phyloP scores from a whole-genome alignment of 306 rosid species.

The Comarum palustre region DNA sequence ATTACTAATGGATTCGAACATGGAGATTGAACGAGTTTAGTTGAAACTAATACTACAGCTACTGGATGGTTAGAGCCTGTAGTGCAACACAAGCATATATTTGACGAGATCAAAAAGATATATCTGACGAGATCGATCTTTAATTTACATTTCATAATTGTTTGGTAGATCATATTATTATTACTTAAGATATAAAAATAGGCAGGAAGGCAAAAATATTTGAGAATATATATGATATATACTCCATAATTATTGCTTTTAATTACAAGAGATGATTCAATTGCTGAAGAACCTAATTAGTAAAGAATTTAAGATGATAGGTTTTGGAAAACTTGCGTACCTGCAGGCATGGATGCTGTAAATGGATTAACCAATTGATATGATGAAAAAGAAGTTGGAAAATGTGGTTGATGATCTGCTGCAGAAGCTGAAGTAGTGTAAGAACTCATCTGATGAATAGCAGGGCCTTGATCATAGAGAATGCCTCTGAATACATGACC shows the following conservation, averaged over 20 bases:
- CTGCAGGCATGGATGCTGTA: slow-evolving; percentile 33
- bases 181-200: neutral
- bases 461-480: slow-evolving; percentile 67
- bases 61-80: neutral
- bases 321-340: slow-evolving; percentile 43
- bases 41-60: neutral
- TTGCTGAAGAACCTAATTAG: neutral
- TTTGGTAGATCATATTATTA: neutral
- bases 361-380: slow-evolving; percentile 16
- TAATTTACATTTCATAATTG: neutral
- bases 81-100: neutral
- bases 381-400: slow-evolving; percentile 24
- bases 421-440: slow-evolving; percentile 16
- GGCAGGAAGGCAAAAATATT: neutral
- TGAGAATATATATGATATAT: neutral
- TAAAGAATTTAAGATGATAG: neutral
- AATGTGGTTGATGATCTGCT: slow-evolving; percentile 5
- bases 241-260: neutral
- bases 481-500: slow-evolving; percentile 63
- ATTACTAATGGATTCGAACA: neutral
- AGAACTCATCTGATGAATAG: slow-evolving; percentile 11
- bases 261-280: neutral
- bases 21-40: slow-evolving; percentile 14
- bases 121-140: neutral
- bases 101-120: neutral